Conservation (phyloP, 2,329 filamentous ascomycete species). For the Colletotrichum sp. region DNA sequence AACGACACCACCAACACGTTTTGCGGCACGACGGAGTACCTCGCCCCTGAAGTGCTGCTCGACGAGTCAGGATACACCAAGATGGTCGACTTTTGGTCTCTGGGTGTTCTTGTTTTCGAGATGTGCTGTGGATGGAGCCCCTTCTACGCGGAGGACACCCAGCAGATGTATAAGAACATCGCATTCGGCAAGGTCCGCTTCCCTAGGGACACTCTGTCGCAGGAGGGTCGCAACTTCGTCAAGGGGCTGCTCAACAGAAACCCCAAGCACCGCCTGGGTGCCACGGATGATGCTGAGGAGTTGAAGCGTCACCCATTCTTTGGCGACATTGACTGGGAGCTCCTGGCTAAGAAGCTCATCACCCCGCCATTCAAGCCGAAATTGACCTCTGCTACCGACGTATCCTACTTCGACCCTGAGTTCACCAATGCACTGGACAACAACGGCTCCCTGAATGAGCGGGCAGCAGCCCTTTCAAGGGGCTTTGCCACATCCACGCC, state of each 20-base stretch:
- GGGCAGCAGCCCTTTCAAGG: constrained; percentile 83
- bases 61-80: constrained; percentile 99
- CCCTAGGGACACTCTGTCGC: constrained; percentile 90
- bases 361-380: constrained; percentile 98
- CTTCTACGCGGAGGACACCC: constrained; percentile 98
- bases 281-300: constrained; percentile 89
- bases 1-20: constrained; percentile 99
- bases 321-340: constrained; percentile 89
- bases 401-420: constrained; percentile 97
- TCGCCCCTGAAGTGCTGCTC: constrained; percentile 92
- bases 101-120: constrained; percentile 96
- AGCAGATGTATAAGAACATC: constrained; percentile 99
- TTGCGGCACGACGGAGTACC: constrained; percentile 96
- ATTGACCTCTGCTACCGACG: constrained; percentile 93
- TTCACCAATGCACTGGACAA: constrained; percentile 94
- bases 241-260: constrained; percentile 97
- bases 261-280: constrained; percentile 92
- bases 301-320: constrained; percentile 96
- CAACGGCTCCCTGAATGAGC: constrained; percentile 87
- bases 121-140: constrained; percentile 99
- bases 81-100: constrained; percentile 99
- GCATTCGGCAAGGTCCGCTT: constrained; percentile 98
- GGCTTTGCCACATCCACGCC: constrained; percentile 91
- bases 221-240: constrained; percentile 96
- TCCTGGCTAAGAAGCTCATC: constrained; percentile 86